Evolutionary conservation across 2,329 filamentous ascomycete genomes (phyloP).

Genomic region (Thermomyces lanuginosus): DNA sequence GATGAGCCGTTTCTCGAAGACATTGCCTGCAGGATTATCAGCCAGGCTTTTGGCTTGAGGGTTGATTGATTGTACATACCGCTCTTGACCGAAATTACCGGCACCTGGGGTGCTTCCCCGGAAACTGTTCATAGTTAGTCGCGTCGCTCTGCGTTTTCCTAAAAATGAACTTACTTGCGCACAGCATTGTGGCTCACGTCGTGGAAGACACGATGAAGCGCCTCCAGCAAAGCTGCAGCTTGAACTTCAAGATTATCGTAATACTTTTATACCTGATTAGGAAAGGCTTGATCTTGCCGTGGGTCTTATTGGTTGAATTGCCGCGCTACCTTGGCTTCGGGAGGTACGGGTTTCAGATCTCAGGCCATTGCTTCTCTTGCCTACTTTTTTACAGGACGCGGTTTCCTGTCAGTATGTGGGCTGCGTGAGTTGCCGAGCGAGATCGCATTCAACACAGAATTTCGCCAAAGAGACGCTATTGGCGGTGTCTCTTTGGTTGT

Average conservation of each 20-base stretch:
- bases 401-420: too few species aligned
- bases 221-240: slow-evolving; percentile 18
- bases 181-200: slow-evolving; percentile 35
- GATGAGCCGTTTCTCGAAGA: slow-evolving; percentile 90
- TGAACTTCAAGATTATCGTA: slow-evolving; percentile 17
- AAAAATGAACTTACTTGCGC: slow-evolving; percentile 43
- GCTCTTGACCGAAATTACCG: slow-evolving; percentile 87
- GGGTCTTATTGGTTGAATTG: too few species aligned
- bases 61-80: slow-evolving; percentile 39
- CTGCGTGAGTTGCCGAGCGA: too few species aligned
- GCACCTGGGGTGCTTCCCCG: slow-evolving; percentile 86
- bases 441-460: too few species aligned
- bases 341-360: too few species aligned
- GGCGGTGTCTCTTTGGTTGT: too few species aligned
- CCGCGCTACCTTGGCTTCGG: too few species aligned
- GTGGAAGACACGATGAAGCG: slow-evolving; percentile 9
- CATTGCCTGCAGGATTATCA: slow-evolving; percentile 44
- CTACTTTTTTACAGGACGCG: too few species aligned
- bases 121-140: slow-evolving; percentile 49
- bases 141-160: too few species aligned
- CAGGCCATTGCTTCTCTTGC: too few species aligned
- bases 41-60: background rate
- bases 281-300: too few species aligned
- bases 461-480: too few species aligned
- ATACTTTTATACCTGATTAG: slow-evolving; percentile 15